These are phyloP conservation scores for Fallopia convolvulus DNA, from an alignment of 148 eudicot genomes.

Conservation along the genomic window DNA sequence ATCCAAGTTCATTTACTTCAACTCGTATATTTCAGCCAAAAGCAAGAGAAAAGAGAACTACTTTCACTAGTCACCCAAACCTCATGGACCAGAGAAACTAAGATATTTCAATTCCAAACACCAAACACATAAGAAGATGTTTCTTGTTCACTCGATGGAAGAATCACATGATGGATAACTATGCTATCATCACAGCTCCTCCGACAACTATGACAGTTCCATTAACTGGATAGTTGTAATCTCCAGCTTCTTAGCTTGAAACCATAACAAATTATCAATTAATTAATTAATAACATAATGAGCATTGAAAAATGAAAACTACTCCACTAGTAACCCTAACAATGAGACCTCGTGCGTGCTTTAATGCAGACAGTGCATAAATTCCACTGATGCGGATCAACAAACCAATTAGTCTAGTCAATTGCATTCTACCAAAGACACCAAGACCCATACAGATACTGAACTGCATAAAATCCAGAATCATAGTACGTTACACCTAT, in stretches of 20 bases:
- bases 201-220: not conserved
- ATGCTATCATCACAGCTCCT: not conserved
- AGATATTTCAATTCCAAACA: not conserved
- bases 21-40: not conserved
- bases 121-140: not conserved
- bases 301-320: not conserved
- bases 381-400: constrained; percentile 1
- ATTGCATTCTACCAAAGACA: not conserved
- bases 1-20: not conserved
- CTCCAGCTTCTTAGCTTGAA: not conserved
- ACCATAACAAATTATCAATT: not conserved
- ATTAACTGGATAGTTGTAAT: not conserved
- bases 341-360: not conserved
- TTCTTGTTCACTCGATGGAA: not conserved
- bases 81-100: not conserved
- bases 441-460: not conserved
- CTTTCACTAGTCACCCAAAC: not conserved
- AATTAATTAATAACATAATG: not conserved
- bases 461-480: not conserved
- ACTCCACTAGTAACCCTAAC: not conserved
- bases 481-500: not conserved
- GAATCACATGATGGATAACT: not conserved
- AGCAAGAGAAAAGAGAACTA: not conserved
- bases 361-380: not conserved
- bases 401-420: not conserved